Evolutionary conservation across 352 stramenopile species (phyloP), one percentile per base, ranked within the genome.

Genomic region (Phytopythium mirpurense): DNA sequence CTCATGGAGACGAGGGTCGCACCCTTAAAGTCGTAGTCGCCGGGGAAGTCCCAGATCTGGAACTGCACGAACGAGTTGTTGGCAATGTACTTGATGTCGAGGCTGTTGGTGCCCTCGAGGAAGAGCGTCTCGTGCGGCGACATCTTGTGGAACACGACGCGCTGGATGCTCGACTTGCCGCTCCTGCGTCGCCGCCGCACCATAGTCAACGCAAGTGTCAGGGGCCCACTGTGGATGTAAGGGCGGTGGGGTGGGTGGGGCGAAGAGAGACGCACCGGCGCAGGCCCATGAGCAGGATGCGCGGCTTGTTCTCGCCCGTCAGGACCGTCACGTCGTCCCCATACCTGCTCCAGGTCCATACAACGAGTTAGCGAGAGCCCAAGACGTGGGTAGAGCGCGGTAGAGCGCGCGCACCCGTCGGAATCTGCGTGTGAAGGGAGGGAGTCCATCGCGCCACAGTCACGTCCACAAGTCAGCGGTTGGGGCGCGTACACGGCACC

Each of bases 91-190:
- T 97, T 96, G 66, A 97, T 97, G 62, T 97, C 89, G 18, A 96
- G 74, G 37, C 63, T 81, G 68, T 88, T 87, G 37, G 88, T 97
- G 52, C 74, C 76, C 59, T 96, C 86, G 16, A 97, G 69, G 57
- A 99, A 99, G 31, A 99, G 68, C 46, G 96, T 99, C 76, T 99
- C 96, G 61, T 99, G 96, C 6, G 97, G 95, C 43, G 90, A 98
- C 94, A 99, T 98, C 77, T 99, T 99, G 68, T 98, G 89, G 81
- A 99, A 99, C 36, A 99, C 95, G 53, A 99, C 96, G 58, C 93
- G 90, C 65, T 99, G 84, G 59, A 92, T 93, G 43, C 79, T 93
- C 26, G 83, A 93, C 62, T 95, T 95, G 68, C 85, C 84, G 58
- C 84, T 93, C 63, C 79, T 90, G 51, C 47, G 32, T 41, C 16